These are phyloP conservation scores for Penicillium psychrofluorescens DNA, from an alignment of 495 filamentous ascomycete species.

Conservation along the genomic window DNA sequence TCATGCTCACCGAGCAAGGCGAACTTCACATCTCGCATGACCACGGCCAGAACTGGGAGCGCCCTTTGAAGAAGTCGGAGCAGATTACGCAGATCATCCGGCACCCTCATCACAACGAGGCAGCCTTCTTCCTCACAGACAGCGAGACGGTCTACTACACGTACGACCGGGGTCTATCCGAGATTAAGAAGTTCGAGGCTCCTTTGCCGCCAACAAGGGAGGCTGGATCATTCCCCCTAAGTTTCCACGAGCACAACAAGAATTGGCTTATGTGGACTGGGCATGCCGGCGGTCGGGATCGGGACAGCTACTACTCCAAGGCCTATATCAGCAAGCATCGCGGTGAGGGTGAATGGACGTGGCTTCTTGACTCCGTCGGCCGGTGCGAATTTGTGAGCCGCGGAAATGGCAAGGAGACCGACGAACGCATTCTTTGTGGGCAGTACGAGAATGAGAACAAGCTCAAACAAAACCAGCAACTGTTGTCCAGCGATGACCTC, in stretches of 20 bases:
- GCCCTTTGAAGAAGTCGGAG: conserved; percentile 48
- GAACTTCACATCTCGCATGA: conserved; percentile 67
- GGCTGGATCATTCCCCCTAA: conserved; percentile 39
- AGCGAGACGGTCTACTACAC: conserved; percentile 67
- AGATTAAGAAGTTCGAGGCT: conserved; percentile 46
- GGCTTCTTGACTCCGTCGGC: conserved; percentile 56
- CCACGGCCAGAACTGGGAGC: conserved; percentile 80
- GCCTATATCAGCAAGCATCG: conserved; percentile 68
- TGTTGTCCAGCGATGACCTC: conserved; percentile 68
- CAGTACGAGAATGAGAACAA: conserved; percentile 56
- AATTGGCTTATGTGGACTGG: conserved; percentile 93
- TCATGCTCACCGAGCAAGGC: conserved; percentile 61
- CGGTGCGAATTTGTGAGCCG: conserved; percentile 78
- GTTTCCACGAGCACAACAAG: conserved; percentile 72
- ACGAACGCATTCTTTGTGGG: conserved; percentile 75
- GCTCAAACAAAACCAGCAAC: conserved; percentile 46
- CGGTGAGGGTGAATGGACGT: conserved; percentile 62
- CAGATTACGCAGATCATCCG: conserved; percentile 61
- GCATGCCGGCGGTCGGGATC: conserved; percentile 43
- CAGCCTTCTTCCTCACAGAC: conserved; percentile 75
- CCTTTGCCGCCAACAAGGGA: conserved; percentile 33
- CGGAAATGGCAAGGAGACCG: conserved; percentile 48
- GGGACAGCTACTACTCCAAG: conserved; percentile 54
- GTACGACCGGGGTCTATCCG: conserved; percentile 61
- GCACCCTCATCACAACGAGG: conserved; percentile 71